Percentiles rank a stretch among this genome's conserved stretches.
Conservation (phyloP, 2,329 filamentous ascomycete genomes). For the Boeremia exigua region DNA sequence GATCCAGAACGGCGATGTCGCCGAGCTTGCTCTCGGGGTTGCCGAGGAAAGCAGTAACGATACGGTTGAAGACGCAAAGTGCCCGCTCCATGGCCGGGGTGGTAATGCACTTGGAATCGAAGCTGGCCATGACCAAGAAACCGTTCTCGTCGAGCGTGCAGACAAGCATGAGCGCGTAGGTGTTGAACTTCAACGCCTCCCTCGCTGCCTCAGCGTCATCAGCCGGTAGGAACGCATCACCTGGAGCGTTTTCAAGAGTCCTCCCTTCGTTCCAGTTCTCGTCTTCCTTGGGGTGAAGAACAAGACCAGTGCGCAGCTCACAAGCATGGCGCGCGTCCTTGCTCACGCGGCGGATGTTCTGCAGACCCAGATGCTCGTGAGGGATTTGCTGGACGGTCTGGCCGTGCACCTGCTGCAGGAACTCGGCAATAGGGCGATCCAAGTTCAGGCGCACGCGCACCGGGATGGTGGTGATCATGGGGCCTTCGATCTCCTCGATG, state of each 20-base stretch:
- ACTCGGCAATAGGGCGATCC: slow-evolving; percentile 55
- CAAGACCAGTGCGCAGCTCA: slow-evolving; percentile 45
- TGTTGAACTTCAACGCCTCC: slow-evolving; percentile 64
- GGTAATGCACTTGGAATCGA: slow-evolving; percentile 66
- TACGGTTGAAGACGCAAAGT: slow-evolving; percentile 59
- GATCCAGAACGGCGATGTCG: slow-evolving; percentile 36
- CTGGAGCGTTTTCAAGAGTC: slow-evolving; percentile 46
- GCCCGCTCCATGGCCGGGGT: slow-evolving; percentile 60
- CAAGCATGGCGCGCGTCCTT: slow-evolving; percentile 44
- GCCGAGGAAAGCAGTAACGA: slow-evolving; percentile 59
- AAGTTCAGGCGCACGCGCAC: slow-evolving; percentile 58
- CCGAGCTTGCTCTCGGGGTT: slow-evolving; percentile 41
- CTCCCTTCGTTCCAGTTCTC: slow-evolving; percentile 24
- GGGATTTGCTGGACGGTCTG: slow-evolving; percentile 64
- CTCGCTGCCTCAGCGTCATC: slow-evolving; percentile 64
- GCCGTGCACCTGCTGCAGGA: slow-evolving; percentile 63
- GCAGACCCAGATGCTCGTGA: slow-evolving; percentile 68
- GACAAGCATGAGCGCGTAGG: slow-evolving; percentile 69
- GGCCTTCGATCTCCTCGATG: slow-evolving; percentile 63
- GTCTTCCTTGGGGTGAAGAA: slow-evolving; percentile 47
- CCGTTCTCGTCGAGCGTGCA: slow-evolving; percentile 64
- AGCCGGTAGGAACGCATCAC: slow-evolving; percentile 61
- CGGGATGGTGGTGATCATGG: slow-evolving; percentile 67
- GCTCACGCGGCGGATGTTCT: slow-evolving; percentile 60
- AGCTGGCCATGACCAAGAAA: slow-evolving; percentile 67